phyloP scores from a whole-genome alignment of 208 protist species.

The Borovskyia barvae region DNA sequence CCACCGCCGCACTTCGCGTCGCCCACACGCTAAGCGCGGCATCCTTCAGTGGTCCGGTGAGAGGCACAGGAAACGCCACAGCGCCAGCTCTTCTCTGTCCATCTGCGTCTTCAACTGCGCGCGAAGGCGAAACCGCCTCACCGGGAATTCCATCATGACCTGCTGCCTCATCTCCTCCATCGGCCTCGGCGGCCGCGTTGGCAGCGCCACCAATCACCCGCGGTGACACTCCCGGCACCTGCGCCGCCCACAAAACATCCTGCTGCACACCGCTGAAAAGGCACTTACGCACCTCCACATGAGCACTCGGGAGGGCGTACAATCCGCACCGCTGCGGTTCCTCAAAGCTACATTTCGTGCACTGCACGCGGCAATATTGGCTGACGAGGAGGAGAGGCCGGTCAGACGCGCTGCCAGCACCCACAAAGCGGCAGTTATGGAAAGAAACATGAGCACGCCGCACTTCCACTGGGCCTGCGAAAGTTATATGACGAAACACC shows the following conservation, averaged over 20 bases:
- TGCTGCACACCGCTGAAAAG: slow-evolving; percentile 67
- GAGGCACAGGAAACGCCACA: neutral
- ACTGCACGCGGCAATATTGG: slow-evolving; percentile 78
- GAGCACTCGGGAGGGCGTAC: slow-evolving; percentile 64
- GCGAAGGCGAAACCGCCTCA: neutral
- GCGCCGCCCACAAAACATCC: slow-evolving; percentile 2
- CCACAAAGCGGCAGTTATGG: slow-evolving; percentile 75
- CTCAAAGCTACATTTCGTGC: slow-evolving; percentile 78
- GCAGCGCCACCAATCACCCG: neutral
- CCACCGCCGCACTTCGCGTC: slow-evolving; percentile 32
- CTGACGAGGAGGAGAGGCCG: slow-evolving; percentile 65
- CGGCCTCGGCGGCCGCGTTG: neutral
- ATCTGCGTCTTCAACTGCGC: too few species aligned
- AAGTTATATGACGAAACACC: slow-evolving; percentile 69
- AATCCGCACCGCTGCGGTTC: slow-evolving; percentile 39
- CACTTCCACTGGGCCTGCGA: slow-evolving; percentile 67
- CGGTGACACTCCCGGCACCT: slow-evolving; percentile 2
- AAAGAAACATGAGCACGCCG: slow-evolving; percentile 77
- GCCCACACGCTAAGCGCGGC: slow-evolving; percentile 10
- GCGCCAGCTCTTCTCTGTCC: too few species aligned
- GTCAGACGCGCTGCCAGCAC: neutral
- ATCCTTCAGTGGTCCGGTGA: slow-evolving; percentile 15
- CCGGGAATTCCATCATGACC: neutral
- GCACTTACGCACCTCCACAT: slow-evolving; percentile 58
- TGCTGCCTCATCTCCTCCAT: slow-evolving; percentile 1